Base-by-base conservation (phyloP, 2,329 filamentous ascomycete species). In the Penicillium sclerotiorum region DNA sequence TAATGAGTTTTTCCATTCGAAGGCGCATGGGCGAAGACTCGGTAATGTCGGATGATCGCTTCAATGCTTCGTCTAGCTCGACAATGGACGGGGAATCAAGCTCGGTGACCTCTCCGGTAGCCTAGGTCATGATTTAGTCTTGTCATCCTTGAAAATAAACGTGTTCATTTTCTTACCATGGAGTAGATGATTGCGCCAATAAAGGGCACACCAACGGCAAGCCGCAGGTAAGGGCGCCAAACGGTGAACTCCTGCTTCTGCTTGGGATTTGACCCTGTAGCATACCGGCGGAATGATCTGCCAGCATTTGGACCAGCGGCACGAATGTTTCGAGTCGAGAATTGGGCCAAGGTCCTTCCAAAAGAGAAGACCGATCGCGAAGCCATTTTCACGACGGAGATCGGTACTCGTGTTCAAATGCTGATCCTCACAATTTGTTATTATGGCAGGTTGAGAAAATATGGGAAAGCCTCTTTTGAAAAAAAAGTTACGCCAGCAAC, bases 1-100 rank as follows among this genome's bases (percentile, higher is more conserved):
- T 94, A 73, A 97, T 95, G 69, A 97, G 89, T 64, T 89, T 85
- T 74, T 99, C 94, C 94, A 99, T 97, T 56, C 93, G 90, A 50
- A 99, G 81, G 47, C 94, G 91, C 93, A 99, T 97, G 2, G 94
- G 92, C 12, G 93, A 96, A 62, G 85, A 79, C 49, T 86, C 81
- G 40, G 80, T 87, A 42, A 97, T 81, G 56, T 85, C 84, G 49
- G 84, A 81, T 70, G 94, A 88, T 55, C 88, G 86, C 74, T 94
- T 96, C 60, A 84, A 81, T 55, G 90, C 80, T 57, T 83, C 85
- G 71, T 97, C 94, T 63, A 89, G 85, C 67, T 96, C 89, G 62
- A 90, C 91, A 59, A 96, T 89, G 33, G 87, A 82, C 23, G 88
- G 72, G 4, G 68, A 61, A 45, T 73, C 71, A 42, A 72, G 62